Percentiles rank a stretch among this genome's conserved stretches.
Conservation (phyloP, 2,329 filamentous ascomycete species). For the Paramyrothecium roridum region DNA sequence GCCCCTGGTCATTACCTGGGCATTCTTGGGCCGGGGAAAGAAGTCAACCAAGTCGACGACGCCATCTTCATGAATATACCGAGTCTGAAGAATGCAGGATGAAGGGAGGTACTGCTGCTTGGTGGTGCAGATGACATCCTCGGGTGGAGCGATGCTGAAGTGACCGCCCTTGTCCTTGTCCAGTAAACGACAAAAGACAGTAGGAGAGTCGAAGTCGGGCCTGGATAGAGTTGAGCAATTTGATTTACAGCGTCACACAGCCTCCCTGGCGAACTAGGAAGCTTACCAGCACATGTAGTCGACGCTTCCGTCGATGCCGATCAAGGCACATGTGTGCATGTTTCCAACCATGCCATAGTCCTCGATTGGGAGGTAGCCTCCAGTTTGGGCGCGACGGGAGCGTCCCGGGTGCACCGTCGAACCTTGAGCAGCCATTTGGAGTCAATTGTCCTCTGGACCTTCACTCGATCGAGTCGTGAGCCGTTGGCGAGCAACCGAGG, state of each 20-base stretch:
- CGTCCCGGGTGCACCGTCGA: constrained; percentile 26
- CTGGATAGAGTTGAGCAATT: constrained; percentile 28
- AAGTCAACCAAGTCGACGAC: constrained; percentile 73
- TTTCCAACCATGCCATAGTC: constrained; percentile 80
- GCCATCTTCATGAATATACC: constrained; percentile 74
- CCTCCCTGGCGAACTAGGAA: neutral
- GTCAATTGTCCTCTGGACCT: neutral
- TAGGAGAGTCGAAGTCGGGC: constrained; percentile 77
- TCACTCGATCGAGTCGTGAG: constrained; percentile 2
- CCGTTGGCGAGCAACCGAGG: neutral
- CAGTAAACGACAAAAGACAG: constrained; percentile 69
- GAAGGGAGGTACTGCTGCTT: constrained; percentile 77
- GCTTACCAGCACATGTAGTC: constrained; percentile 75
- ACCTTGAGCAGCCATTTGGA: constrained; percentile 28
- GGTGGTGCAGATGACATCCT: constrained; percentile 55
- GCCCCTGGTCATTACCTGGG: constrained; percentile 45
- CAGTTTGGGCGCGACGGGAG: constrained; percentile 29
- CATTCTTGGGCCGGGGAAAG: constrained; percentile 66
- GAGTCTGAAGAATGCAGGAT: constrained; percentile 71
- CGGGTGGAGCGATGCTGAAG: constrained; percentile 62
- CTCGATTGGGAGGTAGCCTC: constrained; percentile 62
- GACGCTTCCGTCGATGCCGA: constrained; percentile 69
- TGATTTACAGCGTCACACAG: too few relatives aligned
- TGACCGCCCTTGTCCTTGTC: constrained; percentile 74
- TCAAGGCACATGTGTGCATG: constrained; percentile 74